A percentile compares a stretch with the other conserved stretches of the same genome.
Conservation (phyloP, 2,329 filamentous ascomycete genomes). For the Talaromyces islandicus region DNA sequence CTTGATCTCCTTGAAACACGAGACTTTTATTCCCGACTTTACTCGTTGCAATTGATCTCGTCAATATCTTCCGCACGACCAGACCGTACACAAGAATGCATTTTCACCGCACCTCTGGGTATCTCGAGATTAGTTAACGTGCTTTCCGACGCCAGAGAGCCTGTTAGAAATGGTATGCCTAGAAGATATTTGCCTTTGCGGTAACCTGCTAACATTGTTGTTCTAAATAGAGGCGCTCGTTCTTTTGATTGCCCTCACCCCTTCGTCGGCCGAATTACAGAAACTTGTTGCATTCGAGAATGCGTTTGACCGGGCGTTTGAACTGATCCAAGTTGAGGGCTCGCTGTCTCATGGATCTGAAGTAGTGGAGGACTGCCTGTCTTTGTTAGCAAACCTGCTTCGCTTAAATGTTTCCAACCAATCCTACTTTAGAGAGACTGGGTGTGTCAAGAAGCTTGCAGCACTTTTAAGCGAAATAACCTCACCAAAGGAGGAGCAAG, state of each 20-base stretch:
- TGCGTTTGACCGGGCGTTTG: constrained; percentile 82
- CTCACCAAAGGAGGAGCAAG: constrained; percentile 48
- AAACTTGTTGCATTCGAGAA: constrained; percentile 95
- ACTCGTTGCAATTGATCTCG: constrained; percentile 81
- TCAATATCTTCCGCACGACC: constrained; percentile 80
- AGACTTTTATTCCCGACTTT: constrained; percentile 87
- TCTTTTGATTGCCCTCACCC: constrained; percentile 83
- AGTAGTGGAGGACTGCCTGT: constrained; percentile 86
- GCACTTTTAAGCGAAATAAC: constrained; percentile 60
- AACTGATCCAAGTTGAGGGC: constrained; percentile 75
- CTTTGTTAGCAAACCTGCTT: constrained; percentile 82
- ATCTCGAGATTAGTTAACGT: constrained; percentile 79
- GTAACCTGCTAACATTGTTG: constrained; percentile 11
- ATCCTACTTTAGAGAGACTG: constrained; percentile 85
- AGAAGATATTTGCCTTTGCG: neutral
- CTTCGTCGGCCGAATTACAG: constrained; percentile 79
- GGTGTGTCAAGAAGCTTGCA: constrained; percentile 67
- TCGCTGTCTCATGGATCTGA: constrained; percentile 76
- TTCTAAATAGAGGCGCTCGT: constrained; percentile 61
- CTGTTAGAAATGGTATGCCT: constrained; percentile 64
- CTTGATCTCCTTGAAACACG: constrained; percentile 80
- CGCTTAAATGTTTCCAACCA: constrained; percentile 87
- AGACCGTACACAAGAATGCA: constrained; percentile 89
- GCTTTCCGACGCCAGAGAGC: constrained; percentile 79
- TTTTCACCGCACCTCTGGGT: constrained; percentile 81